These are phyloP conservation scores for Wickerhamiella occidentalis DNA, from an alignment of 805 yeast genomes.

Conservation along the genomic window DNA sequence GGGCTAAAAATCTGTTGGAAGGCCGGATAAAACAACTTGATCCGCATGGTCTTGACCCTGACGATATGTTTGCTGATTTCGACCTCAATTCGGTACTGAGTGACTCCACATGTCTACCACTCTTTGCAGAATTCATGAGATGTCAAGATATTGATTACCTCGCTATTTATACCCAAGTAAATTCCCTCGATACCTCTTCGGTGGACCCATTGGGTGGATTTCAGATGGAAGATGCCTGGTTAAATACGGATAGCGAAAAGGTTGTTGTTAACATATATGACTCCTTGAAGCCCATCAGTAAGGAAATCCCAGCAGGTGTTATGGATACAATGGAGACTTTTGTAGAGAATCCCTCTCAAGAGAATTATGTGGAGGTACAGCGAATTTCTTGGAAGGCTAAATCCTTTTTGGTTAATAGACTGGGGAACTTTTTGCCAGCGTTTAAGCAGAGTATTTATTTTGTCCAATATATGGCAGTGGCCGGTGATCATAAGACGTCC, in stretches of 20 bases:
- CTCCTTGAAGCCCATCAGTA: constrained; percentile 30
- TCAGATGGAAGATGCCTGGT: constrained; percentile 14
- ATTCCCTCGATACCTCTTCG: constrained; percentile 50
- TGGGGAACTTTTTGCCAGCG: constrained; percentile 42
- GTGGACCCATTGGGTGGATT: constrained; percentile 22
- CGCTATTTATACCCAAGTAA: constrained; percentile 48
- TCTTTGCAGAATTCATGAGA: constrained; percentile 47
- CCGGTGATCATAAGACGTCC: constrained; percentile 13
- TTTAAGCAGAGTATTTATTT: constrained; percentile 51
- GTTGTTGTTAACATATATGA: constrained; percentile 34
- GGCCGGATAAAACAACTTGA: constrained; percentile 24
- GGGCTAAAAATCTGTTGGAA: constrained; percentile 27
- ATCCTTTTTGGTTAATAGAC: constrained; percentile 35
- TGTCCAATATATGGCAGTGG: constrained; percentile 37
- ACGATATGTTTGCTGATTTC: constrained; percentile 12
- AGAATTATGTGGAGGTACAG: constrained; percentile 42
- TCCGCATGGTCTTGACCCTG: constrained; percentile 5
- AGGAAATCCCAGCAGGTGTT: constrained; percentile 15
- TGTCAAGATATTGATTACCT: constrained; percentile 48
- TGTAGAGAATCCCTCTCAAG: constrained; percentile 21
- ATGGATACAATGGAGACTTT: constrained; percentile 31
- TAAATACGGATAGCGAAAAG: constrained; percentile 22
- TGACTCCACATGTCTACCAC: constrained; percentile 37
- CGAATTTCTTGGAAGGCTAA: constrained; percentile 50
- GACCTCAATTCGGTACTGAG: constrained; percentile 36